Evolutionary conservation across 2,329 filamentous ascomycete genomes (phyloP).

Genomic region (Coniochaeta sp.): DNA sequence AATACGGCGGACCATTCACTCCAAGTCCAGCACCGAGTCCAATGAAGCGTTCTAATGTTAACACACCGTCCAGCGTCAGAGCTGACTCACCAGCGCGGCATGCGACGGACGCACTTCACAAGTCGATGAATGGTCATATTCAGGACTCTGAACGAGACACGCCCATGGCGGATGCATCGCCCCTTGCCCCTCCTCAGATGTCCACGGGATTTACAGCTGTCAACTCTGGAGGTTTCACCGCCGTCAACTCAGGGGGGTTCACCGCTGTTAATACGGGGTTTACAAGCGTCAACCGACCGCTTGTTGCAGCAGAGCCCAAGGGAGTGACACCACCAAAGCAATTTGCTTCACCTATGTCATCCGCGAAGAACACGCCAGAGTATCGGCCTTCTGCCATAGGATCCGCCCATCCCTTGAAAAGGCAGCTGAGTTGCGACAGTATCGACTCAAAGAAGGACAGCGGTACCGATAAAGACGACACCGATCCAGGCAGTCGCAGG

Average conservation of each 20-base stretch:
- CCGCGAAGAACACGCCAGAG: slow-evolving; percentile 59
- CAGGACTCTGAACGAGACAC: slow-evolving; percentile 40
- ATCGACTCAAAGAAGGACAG: slow-evolving; percentile 42
- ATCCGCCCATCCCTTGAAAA: slow-evolving; percentile 61
- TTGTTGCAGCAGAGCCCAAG: slow-evolving; percentile 38
- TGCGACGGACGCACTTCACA: slow-evolving; percentile 45
- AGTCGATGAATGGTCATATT: slow-evolving; percentile 36
- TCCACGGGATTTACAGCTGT: slow-evolving; percentile 26
- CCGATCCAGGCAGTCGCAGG: slow-evolving; percentile 63
- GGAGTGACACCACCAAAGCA: slow-evolving; percentile 53
- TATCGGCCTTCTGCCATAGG: slow-evolving; percentile 47
- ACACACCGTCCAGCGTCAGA: slow-evolving; percentile 50
- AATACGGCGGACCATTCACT: slow-evolving; percentile 87
- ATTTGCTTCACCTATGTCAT: slow-evolving; percentile 53
- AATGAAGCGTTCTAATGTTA: slow-evolving; percentile 55
- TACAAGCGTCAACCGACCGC: slow-evolving; percentile 55
- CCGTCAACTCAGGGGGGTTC: slow-evolving; percentile 54
- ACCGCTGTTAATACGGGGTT: slow-evolving; percentile 68
- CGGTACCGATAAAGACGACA: slow-evolving; percentile 46
- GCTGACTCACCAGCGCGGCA: slow-evolving; percentile 60
- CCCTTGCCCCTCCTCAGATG: slow-evolving; percentile 21
- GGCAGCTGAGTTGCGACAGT: slow-evolving; percentile 60
- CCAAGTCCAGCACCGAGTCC: slow-evolving; percentile 64
- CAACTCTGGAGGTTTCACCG: slow-evolving; percentile 46
- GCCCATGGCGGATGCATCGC: slow-evolving; percentile 36